Conservation (phyloP, 176 grass and related monocot species). For the Puya raimondii region DNA sequence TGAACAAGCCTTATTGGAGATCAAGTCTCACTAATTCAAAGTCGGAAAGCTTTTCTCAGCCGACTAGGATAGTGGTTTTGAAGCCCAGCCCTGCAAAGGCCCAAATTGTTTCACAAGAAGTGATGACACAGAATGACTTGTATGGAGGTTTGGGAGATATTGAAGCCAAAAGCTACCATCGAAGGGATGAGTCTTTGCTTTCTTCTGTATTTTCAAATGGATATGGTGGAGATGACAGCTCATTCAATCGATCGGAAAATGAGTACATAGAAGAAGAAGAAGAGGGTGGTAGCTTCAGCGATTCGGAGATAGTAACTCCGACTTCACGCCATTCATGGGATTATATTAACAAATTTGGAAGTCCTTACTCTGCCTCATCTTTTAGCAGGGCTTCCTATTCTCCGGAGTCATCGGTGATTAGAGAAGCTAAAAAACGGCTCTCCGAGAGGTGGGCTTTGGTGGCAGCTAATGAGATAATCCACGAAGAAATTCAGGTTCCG, state of each 20-base stretch:
- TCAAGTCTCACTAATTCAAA: constrained; percentile 34
- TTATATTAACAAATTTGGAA: constrained; percentile 47
- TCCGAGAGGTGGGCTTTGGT: constrained; percentile 79
- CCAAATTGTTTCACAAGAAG: constrained; percentile 19
- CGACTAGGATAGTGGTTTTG: constrained; percentile 77
- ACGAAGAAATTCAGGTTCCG: constrained; percentile 39
- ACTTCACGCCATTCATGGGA: constrained; percentile 64
- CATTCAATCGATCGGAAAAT: constrained; percentile 68
- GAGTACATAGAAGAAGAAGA: constrained; percentile 69
- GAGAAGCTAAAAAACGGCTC: constrained; percentile 74
- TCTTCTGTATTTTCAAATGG: constrained; percentile 90
- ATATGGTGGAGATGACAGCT: constrained; percentile 83
- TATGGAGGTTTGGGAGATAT: constrained; percentile 26
- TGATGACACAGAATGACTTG: constrained; percentile 4
- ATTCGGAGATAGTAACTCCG: constrained; percentile 53
- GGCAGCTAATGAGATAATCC: constrained; percentile 42
- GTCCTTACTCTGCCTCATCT: constrained; percentile 45
- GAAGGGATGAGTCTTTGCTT: constrained; percentile 67
- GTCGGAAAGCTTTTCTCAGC: constrained; percentile 46
- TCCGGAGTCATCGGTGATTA: constrained; percentile 75
- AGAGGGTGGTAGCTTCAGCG: constrained; percentile 46
- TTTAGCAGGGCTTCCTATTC: constrained; percentile 50
- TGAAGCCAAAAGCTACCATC: constrained; percentile 8
- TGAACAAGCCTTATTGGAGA: constrained; percentile 29
- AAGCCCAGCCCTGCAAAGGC: constrained; percentile 59